Percentiles rank a stretch among this genome's conserved stretches.
Evolutionary conservation across 495 filamentous ascomycete species (phyloP).

Genomic region (Neurospora intermedia): DNA sequence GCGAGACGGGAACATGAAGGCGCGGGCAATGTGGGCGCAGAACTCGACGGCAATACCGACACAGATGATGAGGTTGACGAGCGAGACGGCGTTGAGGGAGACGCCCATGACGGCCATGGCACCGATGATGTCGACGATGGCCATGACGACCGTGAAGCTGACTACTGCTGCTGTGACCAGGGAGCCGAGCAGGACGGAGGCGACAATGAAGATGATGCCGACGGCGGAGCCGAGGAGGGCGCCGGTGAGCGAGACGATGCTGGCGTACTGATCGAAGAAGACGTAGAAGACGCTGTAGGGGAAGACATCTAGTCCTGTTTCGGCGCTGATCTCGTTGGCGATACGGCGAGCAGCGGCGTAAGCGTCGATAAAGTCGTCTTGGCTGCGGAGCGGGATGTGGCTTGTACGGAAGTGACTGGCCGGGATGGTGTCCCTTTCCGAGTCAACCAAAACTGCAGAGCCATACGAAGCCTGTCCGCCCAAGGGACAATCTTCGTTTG

Average conservation of each 20-base stretch:
- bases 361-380: slow-evolving; percentile 87
- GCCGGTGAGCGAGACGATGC: slow-evolving; percentile 67
- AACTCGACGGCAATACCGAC: slow-evolving; percentile 95
- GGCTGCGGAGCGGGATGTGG: slow-evolving; percentile 74
- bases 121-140: slow-evolving; percentile 85
- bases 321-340: slow-evolving; percentile 54
- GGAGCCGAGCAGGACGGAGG: slow-evolving; percentile 72
- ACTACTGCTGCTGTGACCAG: slow-evolving; percentile 71
- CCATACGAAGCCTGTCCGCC: slow-evolving; percentile 83
- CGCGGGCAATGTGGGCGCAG: slow-evolving; percentile 90
- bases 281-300: slow-evolving; percentile 96
- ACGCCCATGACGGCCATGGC: slow-evolving; percentile 84
- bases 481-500: slow-evolving; percentile 71
- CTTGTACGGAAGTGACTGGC: slow-evolving; percentile 88
- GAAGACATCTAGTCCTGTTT: slow-evolving; percentile 69
- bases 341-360: slow-evolving; percentile 89
- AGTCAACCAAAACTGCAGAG: slow-evolving; percentile 71
- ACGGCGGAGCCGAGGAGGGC: slow-evolving; percentile 73
- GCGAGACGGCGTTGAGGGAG: slow-evolving; percentile 87
- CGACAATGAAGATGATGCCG: slow-evolving; percentile 69
- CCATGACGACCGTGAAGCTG: slow-evolving; percentile 81
- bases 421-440: slow-evolving; percentile 47
- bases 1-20: slow-evolving; percentile 84
- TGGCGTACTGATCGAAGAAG: slow-evolving; percentile 94
- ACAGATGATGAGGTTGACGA: slow-evolving; percentile 96